Evolutionary conservation across 768 basidiomycete genomes (phyloP).

Genomic region (Tephrocybe sp.): DNA sequence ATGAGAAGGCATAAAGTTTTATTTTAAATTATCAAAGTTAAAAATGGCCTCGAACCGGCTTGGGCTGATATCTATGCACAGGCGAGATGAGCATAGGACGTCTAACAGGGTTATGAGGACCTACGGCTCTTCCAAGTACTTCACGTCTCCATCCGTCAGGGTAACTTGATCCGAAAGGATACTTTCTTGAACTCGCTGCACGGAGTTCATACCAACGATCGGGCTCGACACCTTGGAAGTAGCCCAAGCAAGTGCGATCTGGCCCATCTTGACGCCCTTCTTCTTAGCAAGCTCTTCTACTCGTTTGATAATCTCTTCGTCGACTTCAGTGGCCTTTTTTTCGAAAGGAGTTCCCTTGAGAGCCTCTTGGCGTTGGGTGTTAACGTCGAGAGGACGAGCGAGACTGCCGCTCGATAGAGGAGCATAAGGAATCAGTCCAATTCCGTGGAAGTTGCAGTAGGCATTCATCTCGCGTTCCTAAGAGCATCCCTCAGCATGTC

Average conservation of each 20-base stretch:
- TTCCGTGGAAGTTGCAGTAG: slow-evolving; percentile 28
- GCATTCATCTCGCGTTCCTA: neutral
- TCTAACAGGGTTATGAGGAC: neutral
- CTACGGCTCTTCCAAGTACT: slow-evolving; percentile 31
- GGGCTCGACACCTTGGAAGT: slow-evolving; percentile 30
- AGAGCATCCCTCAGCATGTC: neutral
- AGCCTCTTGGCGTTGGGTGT: slow-evolving; percentile 14
- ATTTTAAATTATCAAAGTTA: too few species aligned
- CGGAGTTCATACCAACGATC: slow-evolving; percentile 21
- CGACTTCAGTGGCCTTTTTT: slow-evolving; percentile 19
- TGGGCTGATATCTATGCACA: slow-evolving; percentile 3
- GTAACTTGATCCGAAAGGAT: slow-evolving; percentile 15
- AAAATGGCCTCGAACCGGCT: neutral
- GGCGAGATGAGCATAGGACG: neutral
- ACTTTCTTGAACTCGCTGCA: slow-evolving; percentile 15
- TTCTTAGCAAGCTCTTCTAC: slow-evolving; percentile 39
- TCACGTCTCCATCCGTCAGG: slow-evolving; percentile 39
- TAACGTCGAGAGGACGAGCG: slow-evolving; percentile 28
- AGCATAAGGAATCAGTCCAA: slow-evolving; percentile 50
- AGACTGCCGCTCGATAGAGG: slow-evolving; percentile 38
- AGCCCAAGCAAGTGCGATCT: slow-evolving; percentile 42
- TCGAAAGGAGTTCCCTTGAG: slow-evolving; percentile 17
- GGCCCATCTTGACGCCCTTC: slow-evolving; percentile 38
- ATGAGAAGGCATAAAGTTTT: too few species aligned
- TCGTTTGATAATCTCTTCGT: slow-evolving; percentile 29